Evolutionary conservation across 1,284 basidiomycete genomes (phyloP), one percentile per base, ranked within the genome.

Genomic region (Quambalaria eucalypti): DNA sequence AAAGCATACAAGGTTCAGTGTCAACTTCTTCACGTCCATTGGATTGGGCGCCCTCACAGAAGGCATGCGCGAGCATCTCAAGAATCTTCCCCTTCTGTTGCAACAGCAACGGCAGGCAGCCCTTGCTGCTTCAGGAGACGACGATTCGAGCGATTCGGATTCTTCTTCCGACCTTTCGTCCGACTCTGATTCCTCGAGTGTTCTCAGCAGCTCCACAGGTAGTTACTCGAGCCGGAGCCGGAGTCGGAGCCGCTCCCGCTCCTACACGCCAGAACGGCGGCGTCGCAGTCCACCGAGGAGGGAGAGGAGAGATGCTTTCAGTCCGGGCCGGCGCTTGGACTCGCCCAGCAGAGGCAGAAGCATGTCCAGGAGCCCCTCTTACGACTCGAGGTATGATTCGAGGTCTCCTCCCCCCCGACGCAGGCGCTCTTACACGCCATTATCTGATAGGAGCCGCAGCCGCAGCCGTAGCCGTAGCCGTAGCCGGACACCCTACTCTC

Each of bases 1-100:
- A 1, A 93, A 92, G 78, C 88, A 97, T 71, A 97, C 93, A 0
- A 82, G 93, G 44, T 98, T 98, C 79, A 84, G 90, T 4, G 96
- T 98, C 84, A 98, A 98, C 76, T 96, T 93, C 79, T 75, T 73
- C 31, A 98, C 93, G 1, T 90, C 87, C 73, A 87, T 98, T 65
- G 90, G 90, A 0, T 73, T 97, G 56, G 95, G 95, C 57, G 81
- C 83, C 8, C 77, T 96, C 57, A 98, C 93, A 0, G 93, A 98
- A 76, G 87, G 87, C 29, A 97, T 98, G 93, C 82, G 93, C 72
- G 90, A 92, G 74, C 90, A 91, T 73, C 80, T 98, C 56, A 90
- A 91, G 87, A 91, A 92, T 66, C 90, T 90, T 1, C 91, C 91
- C 4, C 84, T 85, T 57, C 73, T 93, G 36, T 87, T 95, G 62